These are phyloP conservation scores for Didymella arachidicola DNA, from an alignment of 2,329 filamentous ascomycete species.

Conservation along the genomic window DNA sequence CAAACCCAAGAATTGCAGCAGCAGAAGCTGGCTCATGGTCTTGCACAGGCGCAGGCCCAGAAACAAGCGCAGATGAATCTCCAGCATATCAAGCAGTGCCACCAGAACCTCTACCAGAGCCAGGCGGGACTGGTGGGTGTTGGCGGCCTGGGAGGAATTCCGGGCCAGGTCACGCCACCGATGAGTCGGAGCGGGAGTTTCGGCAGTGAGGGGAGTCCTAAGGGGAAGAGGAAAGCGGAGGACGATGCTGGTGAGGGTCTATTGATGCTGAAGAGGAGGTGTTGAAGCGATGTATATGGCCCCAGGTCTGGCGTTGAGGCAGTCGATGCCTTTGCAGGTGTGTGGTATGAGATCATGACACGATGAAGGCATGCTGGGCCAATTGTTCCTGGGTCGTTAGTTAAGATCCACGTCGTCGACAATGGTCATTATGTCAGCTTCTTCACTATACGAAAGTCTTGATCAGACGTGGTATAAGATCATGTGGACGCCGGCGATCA, in stretches of 20 bases:
- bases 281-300: constrained; percentile 20
- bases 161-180: constrained; percentile 35
- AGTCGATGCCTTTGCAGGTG: constrained; percentile 13
- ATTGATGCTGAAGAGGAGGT: constrained; percentile 28
- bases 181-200: constrained; percentile 42
- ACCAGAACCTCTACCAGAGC: constrained; percentile 19
- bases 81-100: constrained; percentile 23
- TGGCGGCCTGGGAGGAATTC: constrained; percentile 17
- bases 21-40: constrained; percentile 19
- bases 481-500: neutral
- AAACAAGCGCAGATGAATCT: constrained; percentile 20
- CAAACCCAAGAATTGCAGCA: constrained; percentile 18
- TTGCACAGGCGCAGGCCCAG: constrained; percentile 14
- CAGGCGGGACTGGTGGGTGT: constrained; percentile 23
- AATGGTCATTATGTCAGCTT: neutral
- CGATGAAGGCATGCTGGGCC: constrained; percentile 5
- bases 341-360: neutral
- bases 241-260: constrained; percentile 22
- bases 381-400: neutral
- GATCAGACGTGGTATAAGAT: neutral
- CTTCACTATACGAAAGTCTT: neutral
- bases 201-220: constrained; percentile 27
- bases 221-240: constrained; percentile 39
- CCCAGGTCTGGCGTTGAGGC: neutral
- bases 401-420: neutral